Conservation (phyloP, 768 basidiomycete genomes). For the Russula foetens region DNA sequence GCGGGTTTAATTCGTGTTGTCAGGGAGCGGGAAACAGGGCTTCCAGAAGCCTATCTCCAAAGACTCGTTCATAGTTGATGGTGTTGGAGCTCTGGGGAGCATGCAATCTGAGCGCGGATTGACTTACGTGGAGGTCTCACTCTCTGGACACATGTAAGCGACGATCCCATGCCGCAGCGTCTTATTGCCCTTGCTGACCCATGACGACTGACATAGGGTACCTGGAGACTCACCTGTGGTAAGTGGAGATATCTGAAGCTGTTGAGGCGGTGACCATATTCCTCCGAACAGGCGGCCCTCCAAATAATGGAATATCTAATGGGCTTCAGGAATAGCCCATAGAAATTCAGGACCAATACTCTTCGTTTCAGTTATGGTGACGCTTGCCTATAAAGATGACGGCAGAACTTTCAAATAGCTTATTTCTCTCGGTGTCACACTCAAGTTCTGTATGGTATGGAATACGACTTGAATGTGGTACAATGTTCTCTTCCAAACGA, state of each 20-base stretch:
- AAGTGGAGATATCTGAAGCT: constrained; percentile 22
- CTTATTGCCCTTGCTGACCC: background rate
- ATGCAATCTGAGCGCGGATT: constrained; percentile 60
- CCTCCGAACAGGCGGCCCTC: constrained; percentile 47
- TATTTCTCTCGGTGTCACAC: too few relatives aligned
- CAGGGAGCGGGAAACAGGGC: constrained; percentile 61
- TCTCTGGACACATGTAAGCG: constrained; percentile 66
- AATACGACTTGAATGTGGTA: too few relatives aligned
- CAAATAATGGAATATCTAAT: constrained; percentile 62
- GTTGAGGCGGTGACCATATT: background rate
- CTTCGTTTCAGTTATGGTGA: too few relatives aligned
- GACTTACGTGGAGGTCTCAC: constrained; percentile 55
- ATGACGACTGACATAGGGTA: constrained; percentile 34
- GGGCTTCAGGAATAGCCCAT: constrained; percentile 50
- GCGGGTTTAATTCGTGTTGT: background rate
- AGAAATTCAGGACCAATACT: too few relatives aligned
- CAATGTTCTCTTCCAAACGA: too few relatives aligned
- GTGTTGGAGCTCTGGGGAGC: constrained; percentile 59
- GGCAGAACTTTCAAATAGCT: too few relatives aligned
- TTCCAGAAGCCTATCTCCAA: constrained; percentile 60
- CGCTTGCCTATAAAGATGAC: too few relatives aligned
- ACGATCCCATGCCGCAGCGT: background rate
- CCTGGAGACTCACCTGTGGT: constrained; percentile 60
- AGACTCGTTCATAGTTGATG: constrained; percentile 65
- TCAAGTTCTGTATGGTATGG: too few relatives aligned